Base-by-base conservation (phyloP, 495 filamentous ascomycete species). In the Penicillium crystallinum region DNA sequence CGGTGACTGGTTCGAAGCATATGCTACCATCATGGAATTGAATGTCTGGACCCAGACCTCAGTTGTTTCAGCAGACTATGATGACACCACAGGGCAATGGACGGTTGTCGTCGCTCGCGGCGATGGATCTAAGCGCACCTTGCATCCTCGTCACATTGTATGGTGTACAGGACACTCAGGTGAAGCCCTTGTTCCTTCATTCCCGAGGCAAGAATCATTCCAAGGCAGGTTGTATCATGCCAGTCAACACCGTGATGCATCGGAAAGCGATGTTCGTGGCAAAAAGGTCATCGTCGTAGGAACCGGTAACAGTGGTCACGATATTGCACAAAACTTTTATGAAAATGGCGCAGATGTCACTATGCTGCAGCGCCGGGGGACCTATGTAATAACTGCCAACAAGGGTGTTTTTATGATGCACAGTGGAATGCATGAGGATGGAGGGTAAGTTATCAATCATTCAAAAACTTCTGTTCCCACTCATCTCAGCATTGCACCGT, bases 261-360 rank as follows among this genome's bases (percentile, higher is more conserved):
- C 70, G 8, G 54, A 67, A 18, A 47, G 53, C 14, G 57, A 70
- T 31, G 63, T 72, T 7, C 67, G 69, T 9, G 81, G 80, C 4
- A 89, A 85, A 61, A 87, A 83, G 46, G 89, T 82, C 0, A 68
- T 92, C n/a, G 80, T 95, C 1, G 81, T 95, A 4, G 90, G 90
- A 3, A 86, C 83, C 37, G 88, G 89, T 61, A 93, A 91, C 61
- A 90, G 86, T 15, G 81, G 79, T n/a, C 85, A 91, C 57, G 90
- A 93, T 59, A 93, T 93, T 54, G 84, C 87, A 11, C 86, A 92
- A 65, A 85, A 91, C 60, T 92, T 77, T 59, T 84, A 84, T 63
- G 87, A 92, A 52, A 83, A 87, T 30, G 90, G 90, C 0, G 69
- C 71, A 23, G 76, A 87, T 19, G 86, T 91, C 4, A 91, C 88